A percentile compares a stretch with the other conserved stretches of the same genome.
Conservation (phyloP, 2,329 filamentous ascomycete species). For the Venturia aucupariae region DNA sequence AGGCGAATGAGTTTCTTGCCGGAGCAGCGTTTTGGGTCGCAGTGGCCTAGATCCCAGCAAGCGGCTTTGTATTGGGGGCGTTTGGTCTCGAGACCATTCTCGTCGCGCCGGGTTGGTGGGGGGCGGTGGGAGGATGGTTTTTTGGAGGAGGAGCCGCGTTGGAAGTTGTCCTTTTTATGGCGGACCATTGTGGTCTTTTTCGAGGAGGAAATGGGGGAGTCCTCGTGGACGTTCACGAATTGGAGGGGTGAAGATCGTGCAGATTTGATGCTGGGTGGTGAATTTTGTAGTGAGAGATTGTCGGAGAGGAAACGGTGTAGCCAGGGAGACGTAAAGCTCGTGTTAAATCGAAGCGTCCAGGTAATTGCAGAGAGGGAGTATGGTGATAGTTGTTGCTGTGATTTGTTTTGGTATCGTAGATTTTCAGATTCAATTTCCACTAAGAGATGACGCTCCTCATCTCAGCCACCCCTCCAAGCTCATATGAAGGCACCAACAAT, state of each 20-base stretch:
- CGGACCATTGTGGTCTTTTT: slow-evolving; percentile 61
- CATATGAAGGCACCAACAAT: slow-evolving; percentile 3
- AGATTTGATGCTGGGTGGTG: neutral
- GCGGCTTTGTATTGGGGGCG: slow-evolving; percentile 73
- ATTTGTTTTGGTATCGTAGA: neutral
- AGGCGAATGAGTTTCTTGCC: slow-evolving; percentile 90
- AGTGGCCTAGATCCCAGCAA: slow-evolving; percentile 97
- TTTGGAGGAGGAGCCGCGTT: slow-evolving; percentile 29
- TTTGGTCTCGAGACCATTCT: neutral
- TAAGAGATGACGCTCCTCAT: neutral
- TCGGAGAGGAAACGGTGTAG: neutral
- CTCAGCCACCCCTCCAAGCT: neutral
- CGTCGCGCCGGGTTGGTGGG: slow-evolving; percentile 26
- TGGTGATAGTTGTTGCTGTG: neutral
- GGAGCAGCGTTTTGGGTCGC: slow-evolving; percentile 92
- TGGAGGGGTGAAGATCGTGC: neutral
- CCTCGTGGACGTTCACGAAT: neutral
- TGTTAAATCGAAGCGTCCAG: neutral
- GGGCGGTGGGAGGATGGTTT: slow-evolving; percentile 37
- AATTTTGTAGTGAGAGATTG: neutral
- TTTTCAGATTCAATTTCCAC: neutral
- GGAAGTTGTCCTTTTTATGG: slow-evolving; percentile 82
- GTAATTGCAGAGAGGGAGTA: neutral
- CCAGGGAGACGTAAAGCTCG: neutral
- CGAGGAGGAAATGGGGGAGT: neutral